Evolutionary conservation across 2,329 filamentous ascomycete genomes (phyloP).

Genomic region (Colletotrichum tropicale): DNA sequence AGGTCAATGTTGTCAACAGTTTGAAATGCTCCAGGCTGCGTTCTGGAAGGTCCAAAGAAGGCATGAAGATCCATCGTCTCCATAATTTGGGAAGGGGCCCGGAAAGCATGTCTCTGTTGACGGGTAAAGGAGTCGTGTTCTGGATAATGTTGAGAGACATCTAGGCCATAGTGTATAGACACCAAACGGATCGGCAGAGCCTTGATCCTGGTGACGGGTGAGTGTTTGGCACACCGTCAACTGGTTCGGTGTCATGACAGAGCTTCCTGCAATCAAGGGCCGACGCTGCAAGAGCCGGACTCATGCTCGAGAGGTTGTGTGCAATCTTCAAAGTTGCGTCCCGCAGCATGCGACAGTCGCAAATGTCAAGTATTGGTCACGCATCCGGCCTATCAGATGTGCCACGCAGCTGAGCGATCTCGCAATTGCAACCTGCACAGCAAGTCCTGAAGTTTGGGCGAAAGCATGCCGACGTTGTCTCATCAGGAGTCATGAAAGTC

Average conservation of each 20-base stretch:
- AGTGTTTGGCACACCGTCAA: not conserved
- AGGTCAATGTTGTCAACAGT: not conserved
- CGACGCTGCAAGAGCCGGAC: not conserved
- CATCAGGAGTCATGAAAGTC: constrained; percentile 1
- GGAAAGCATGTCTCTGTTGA: not conserved
- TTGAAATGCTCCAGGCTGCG: not conserved
- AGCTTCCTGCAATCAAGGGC: not conserved
- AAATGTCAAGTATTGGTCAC: not conserved
- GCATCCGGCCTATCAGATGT: not conserved
- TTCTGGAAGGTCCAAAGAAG: not conserved
- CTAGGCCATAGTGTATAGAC: not conserved
- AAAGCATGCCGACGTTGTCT: not conserved
- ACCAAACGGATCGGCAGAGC: not conserved
- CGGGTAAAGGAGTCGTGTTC: not conserved
- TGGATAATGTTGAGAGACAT: not conserved
- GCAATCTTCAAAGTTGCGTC: not conserved
- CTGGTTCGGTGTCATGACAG: not conserved
- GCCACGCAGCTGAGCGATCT: not conserved
- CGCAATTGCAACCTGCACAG: not conserved
- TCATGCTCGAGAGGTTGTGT: not conserved
- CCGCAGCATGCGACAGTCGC: not conserved
- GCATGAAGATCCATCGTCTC: not conserved
- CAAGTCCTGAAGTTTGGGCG: not conserved
- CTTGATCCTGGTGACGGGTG: not conserved
- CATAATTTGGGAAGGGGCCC: not conserved